Percentiles rank a stretch among this genome's conserved stretches.
phyloP scores from a whole-genome alignment of 768 basidiomycete species.

The Pleurotus salmoneostramineus region DNA sequence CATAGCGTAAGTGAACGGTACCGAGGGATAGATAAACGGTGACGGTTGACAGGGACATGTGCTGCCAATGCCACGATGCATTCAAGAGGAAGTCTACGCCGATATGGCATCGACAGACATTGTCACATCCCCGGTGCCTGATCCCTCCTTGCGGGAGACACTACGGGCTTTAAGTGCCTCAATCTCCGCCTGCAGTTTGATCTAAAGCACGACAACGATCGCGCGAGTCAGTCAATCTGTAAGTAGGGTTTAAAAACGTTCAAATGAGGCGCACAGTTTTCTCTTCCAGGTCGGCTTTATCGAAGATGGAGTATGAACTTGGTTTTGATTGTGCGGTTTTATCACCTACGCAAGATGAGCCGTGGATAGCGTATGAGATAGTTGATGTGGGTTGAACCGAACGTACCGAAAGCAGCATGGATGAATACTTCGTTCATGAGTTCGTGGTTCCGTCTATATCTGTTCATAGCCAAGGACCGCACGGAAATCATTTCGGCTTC shows the following conservation, averaged over 20 bases:
- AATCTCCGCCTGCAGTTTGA: conserved; percentile 56
- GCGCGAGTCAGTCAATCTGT: background rate
- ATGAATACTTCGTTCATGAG: conserved; percentile 82
- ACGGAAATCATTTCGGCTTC: conserved; percentile 72
- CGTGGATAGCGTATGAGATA: background rate
- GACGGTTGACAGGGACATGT: too few species aligned
- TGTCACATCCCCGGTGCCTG: background rate
- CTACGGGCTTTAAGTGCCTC: conserved; percentile 40
- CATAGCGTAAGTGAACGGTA: background rate
- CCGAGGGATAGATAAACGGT: background rate
- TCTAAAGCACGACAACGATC: conserved; percentile 26
- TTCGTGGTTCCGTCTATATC: conserved; percentile 80
- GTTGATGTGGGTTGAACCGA: conserved; percentile 6
- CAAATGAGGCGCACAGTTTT: conserved; percentile 41
- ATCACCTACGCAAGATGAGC: conserved; percentile 29
- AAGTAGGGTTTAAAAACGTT: too few species aligned
- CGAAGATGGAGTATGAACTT: conserved; percentile 58
- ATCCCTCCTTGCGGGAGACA: background rate
- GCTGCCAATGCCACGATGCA: background rate
- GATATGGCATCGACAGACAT: background rate
- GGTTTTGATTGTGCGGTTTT: conserved; percentile 34
- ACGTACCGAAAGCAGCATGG: conserved; percentile 61
- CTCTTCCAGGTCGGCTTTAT: conserved; percentile 50
- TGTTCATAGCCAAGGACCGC: conserved; percentile 62
- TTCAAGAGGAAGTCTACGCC: background rate